Base-by-base conservation (phyloP, 148 eudicot species). In the Tetragonia tetragonoides region DNA sequence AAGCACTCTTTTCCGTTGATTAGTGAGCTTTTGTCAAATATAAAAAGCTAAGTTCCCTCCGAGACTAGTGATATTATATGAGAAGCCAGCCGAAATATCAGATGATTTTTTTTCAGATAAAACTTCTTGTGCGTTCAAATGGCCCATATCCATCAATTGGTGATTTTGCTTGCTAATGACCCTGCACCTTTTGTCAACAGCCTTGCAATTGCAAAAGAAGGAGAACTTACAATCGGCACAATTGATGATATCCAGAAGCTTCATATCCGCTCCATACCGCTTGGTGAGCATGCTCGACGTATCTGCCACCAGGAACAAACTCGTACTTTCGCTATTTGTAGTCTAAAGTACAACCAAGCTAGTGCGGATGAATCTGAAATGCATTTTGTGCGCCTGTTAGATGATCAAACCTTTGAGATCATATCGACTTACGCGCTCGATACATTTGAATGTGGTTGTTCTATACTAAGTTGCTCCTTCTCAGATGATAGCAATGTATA, bases 261-360 rank as follows among this genome's bases (percentile, higher is more conserved):
- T 86, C 99, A 93, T 82, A 95, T 95, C 66, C 94, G 99, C 37
- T 86, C 97, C 7, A 93, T 93, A 71, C 96, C 99, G 7, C 94
- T 93, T 56, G 97, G 97, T 63, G 99, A 95, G 86, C 97, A 95
- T 66, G 96, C 97, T 79, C 90, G 97, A 7, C 94, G 97, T 75
- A 95, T 95, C 79, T 92, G 97, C 71, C 99, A 95, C 83, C 99
- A 95, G 86, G 99, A 95, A 85, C 97, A 93, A 84, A 89, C 93
- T 42, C 93, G 93, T 47, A 89, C 97, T 10, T 95, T 95, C 83
- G 93, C 97, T 56, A 81, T 95, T 60, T 91, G 93, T 64, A 93
- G 99, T 87, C 53, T 91, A 77, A 95, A 90, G 86, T 90, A 87
- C 80, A 93, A 86, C 68, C 92, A 86, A 77, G 86, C 99, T 51